A percentile compares a stretch with the other conserved stretches of the same genome.
These are phyloP conservation scores for Hypoxylon cercidicola DNA, from an alignment of 495 filamentous ascomycete genomes.

Conservation along the genomic window DNA sequence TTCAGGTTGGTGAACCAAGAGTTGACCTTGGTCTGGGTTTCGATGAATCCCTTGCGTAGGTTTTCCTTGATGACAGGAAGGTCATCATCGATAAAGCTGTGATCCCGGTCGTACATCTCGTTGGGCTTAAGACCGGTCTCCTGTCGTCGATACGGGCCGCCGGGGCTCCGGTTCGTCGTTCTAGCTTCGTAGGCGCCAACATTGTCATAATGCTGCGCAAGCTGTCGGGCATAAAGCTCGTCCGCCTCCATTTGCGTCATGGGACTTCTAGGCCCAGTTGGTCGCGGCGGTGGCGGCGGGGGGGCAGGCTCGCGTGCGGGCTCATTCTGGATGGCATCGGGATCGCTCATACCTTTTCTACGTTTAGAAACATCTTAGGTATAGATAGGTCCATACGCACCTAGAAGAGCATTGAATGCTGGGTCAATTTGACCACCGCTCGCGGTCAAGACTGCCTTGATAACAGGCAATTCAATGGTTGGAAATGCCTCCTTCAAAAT, in stretches of 20 bases:
- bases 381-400: slow-evolving; percentile 55
- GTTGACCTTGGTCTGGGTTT: slow-evolving; percentile 94
- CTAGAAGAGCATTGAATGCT: slow-evolving; percentile 93
- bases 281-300: slow-evolving; percentile 78
- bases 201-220: slow-evolving; percentile 88
- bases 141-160: slow-evolving; percentile 50
- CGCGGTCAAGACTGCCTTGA: slow-evolving; percentile 87
- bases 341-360: slow-evolving; percentile 87
- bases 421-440: slow-evolving; percentile 90
- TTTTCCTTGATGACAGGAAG: slow-evolving; percentile 93
- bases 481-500: slow-evolving; percentile 97
- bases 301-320: slow-evolving; percentile 51
- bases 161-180: slow-evolving; percentile 56
- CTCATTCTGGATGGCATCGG: slow-evolving; percentile 77
- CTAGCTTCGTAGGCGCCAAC: slow-evolving; percentile 62
- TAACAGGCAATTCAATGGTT: slow-evolving; percentile 77
- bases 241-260: slow-evolving; percentile 88
- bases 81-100: slow-evolving; percentile 95
- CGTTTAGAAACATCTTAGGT: slow-evolving; percentile 28
- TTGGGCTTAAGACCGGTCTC: slow-evolving; percentile 59
- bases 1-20: slow-evolving; percentile 89
- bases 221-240: slow-evolving; percentile 91
- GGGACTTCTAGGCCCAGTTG: slow-evolving; percentile 66
- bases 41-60: slow-evolving; percentile 91
- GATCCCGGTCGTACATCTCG: slow-evolving; percentile 67